Percentiles rank a stretch among this genome's conserved stretches.
Evolutionary conservation across 139 green algal species (phyloP).

Genomic region (Auxenochlorella pyrenoidosa): DNA sequence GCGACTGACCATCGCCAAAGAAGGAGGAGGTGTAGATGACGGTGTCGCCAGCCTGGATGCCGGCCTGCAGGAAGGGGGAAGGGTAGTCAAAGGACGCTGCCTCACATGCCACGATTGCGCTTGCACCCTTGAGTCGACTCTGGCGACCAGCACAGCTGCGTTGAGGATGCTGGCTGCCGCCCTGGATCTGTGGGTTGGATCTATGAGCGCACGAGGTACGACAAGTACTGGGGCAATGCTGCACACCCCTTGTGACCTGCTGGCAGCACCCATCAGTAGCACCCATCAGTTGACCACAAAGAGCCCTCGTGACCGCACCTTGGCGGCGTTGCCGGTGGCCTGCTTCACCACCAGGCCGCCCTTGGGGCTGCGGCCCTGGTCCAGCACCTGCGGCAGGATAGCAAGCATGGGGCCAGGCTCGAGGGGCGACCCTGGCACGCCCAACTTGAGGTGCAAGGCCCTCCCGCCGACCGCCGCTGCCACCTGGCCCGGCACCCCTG

Average conservation of each 20-base stretch:
- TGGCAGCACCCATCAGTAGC: no score
- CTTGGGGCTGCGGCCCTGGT: constrained; percentile 62
- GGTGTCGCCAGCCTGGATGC: constrained; percentile 70
- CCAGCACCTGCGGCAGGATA: constrained; percentile 48
- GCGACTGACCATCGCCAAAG: constrained; percentile 77
- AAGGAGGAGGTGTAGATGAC: constrained; percentile 91
- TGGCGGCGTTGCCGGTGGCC: constrained; percentile 90
- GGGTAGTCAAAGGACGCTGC: no score
- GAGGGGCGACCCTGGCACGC: background rate
- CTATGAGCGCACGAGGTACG: no score
- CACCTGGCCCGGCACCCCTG: background rate
- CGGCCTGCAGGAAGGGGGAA: background rate
- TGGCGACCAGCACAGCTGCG: no score
- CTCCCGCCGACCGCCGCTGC: background rate
- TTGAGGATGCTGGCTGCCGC: no score
- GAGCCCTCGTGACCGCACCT: no score
- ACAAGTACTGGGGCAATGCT: no score
- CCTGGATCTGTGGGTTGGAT: no score
- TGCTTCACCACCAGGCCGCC: constrained; percentile 85
- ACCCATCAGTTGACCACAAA: no score
- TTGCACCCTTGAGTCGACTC: no score
- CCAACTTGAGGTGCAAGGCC: background rate
- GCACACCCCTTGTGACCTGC: no score
- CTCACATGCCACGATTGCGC: no score
- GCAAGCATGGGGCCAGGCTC: background rate